Base-by-base conservation (phyloP, 106 monocot genomes). In the Allium fistulosum region DNA sequence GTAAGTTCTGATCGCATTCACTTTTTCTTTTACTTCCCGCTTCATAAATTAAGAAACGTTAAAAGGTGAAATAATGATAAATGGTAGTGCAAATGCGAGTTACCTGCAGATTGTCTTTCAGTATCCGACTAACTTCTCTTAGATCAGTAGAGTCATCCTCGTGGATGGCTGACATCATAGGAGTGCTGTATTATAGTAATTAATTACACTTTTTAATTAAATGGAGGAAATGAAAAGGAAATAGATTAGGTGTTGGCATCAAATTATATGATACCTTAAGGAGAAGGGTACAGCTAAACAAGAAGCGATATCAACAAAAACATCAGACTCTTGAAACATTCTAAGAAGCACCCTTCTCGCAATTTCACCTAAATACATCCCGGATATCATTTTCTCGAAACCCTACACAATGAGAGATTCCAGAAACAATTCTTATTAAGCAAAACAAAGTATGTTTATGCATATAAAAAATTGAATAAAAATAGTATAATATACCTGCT, bases 311-410 rank as follows among this genome's bases (percentile, higher is more conserved):
- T 87, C 73, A 22, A 80, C 86, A 74, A 94, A 86, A 55, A 90
- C 65, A 80, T 80, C 89, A 4, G 84, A 86, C 58, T 94, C 93
- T 46, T 79, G 69, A 0, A 81, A 72, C 72, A 94, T 87, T 62
- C 77, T 74, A 56, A 48, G 65, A 46, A 94, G 75, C 26, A 94
- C 93, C 58, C 84, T 82, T 71, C 93, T 83, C 49, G 72, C 82
- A 71, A 94, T 86, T 14, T 94, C 93, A 61, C 93, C 93, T 49
- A 94, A 71, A 70, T 94, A 94, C 86, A 89, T 84, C 60, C 86
- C 89, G 12, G 93, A 90, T 51, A 94, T 90, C 93, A 94, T 90
- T 80, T 94, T 94, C 57, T 94, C 93, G 70, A 94, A 94, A 51
- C 90, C 93, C 93, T 94, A 71, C 12, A 73, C 55, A 15, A 75